Evolutionary conservation across 73 alveolate species (phyloP).

Genomic region (Tetrahymena malaccensis): DNA sequence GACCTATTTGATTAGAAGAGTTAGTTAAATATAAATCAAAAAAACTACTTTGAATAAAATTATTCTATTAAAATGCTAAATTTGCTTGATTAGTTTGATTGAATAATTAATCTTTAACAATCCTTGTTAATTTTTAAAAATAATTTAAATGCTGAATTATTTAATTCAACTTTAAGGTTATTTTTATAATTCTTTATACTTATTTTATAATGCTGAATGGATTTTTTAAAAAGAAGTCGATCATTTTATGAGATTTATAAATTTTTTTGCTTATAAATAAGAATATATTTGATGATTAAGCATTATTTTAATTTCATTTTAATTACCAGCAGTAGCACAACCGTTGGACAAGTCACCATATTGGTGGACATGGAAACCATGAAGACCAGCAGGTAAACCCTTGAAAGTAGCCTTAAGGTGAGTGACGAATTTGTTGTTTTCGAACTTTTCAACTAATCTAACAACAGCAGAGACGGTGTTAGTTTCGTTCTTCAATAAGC

Average conservation of each 20-base stretch:
- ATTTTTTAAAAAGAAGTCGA: too few relatives aligned
- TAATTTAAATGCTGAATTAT: too few relatives aligned
- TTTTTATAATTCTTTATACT: too few relatives aligned
- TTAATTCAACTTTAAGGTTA: too few relatives aligned
- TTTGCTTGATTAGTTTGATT: too few relatives aligned
- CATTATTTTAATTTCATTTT: too few relatives aligned
- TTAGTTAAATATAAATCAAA: background rate
- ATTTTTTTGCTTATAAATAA: too few relatives aligned
- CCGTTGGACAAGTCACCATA: slow-evolving; percentile 72
- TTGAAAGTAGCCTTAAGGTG: slow-evolving; percentile 52
- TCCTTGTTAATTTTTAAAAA: too few relatives aligned
- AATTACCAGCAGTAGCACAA: slow-evolving; percentile 73
- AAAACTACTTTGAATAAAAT: background rate
- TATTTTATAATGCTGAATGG: too few relatives aligned
- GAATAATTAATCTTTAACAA: too few relatives aligned
- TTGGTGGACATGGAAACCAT: slow-evolving; percentile 87
- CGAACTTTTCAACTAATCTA: slow-evolving; percentile 52
- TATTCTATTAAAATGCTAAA: too few relatives aligned
- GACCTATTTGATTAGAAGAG: slow-evolving; percentile 6
- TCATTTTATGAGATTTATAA: too few relatives aligned
- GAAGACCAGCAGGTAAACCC: slow-evolving; percentile 56
- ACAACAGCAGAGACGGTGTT: slow-evolving; percentile 40
- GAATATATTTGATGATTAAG: background rate
- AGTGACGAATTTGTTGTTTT: slow-evolving; percentile 48
- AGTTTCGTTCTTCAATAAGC: background rate